Evolutionary conservation across 352 stramenopile species (phyloP).

Genomic region (Pythium periplocum): DNA sequence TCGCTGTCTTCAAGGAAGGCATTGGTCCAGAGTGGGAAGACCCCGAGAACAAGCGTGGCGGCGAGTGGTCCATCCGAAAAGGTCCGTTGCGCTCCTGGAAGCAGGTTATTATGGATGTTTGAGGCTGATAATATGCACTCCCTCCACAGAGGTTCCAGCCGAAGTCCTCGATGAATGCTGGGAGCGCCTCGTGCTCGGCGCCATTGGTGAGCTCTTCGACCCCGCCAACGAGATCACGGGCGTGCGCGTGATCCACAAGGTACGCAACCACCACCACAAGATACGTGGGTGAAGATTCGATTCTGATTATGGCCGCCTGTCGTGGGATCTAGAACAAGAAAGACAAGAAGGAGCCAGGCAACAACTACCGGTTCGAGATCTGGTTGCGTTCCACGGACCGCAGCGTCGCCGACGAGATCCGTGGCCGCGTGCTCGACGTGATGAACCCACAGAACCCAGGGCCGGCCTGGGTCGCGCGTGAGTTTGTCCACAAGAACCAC

Average conservation of each 20-base stretch:
- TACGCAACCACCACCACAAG: constrained; percentile 11
- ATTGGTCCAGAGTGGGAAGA: constrained; percentile 90
- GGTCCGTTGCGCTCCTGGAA: constrained; percentile 18
- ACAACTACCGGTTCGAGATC: constrained; percentile 86
- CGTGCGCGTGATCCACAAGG: constrained; percentile 89
- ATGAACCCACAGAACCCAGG: constrained; percentile 58
- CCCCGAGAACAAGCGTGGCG: constrained; percentile 82
- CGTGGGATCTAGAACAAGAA: constrained; percentile 62
- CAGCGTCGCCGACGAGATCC: constrained; percentile 66
- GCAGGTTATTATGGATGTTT: not conserved
- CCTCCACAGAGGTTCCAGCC: constrained; percentile 44
- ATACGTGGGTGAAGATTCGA: not conserved
- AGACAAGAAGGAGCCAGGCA: constrained; percentile 74
- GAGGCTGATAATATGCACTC: too few species aligned
- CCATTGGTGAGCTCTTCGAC: constrained; percentile 88
- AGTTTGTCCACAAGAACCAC: constrained; percentile 83
- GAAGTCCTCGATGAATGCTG: constrained; percentile 85
- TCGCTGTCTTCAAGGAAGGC: constrained; percentile 89
- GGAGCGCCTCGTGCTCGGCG: constrained; percentile 87
- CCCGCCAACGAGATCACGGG: constrained; percentile 86
- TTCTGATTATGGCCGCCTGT: constrained; percentile 1
- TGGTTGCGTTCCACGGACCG: constrained; percentile 67
- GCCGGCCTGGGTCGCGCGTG: constrained; percentile 39
- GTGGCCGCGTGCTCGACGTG: constrained; percentile 55
- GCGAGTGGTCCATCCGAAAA: constrained; percentile 84